Conservation (phyloP, 495 filamentous ascomycete genomes). For the Aspergillus haitiensis region DNA sequence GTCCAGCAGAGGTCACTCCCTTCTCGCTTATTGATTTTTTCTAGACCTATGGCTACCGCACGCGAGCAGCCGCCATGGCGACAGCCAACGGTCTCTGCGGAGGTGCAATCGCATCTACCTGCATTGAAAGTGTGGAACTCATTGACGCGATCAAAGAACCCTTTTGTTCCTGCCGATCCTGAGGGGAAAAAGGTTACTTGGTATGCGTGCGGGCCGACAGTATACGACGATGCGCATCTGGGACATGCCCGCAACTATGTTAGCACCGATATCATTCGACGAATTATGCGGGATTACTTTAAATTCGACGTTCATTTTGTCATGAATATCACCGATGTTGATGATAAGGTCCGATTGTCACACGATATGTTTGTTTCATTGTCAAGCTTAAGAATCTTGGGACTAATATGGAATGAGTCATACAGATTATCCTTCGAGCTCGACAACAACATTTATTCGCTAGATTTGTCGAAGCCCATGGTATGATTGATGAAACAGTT, state of each 20-base stretch:
- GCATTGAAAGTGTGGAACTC: slow-evolving; percentile 66
- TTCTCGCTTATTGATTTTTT: slow-evolving; percentile 17
- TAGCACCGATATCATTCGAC: slow-evolving; percentile 84
- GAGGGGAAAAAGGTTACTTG: slow-evolving; percentile 69
- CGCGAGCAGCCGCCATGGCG: slow-evolving; percentile 54
- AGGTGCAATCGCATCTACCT: slow-evolving; percentile 37
- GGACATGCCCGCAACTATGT: slow-evolving; percentile 96
- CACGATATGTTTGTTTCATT: neutral
- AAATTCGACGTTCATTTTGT: slow-evolving; percentile 85
- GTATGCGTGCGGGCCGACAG: slow-evolving; percentile 92
- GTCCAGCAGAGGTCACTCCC: slow-evolving; percentile 11
- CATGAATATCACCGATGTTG: slow-evolving; percentile 94
- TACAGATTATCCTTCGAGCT: slow-evolving; percentile 78
- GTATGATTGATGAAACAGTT: slow-evolving; percentile 50
- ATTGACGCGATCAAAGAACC: slow-evolving; percentile 67
- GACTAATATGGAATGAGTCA: slow-evolving; percentile 4
- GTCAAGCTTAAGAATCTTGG: neutral
- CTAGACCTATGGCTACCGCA: slow-evolving; percentile 27
- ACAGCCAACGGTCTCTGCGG: slow-evolving; percentile 37
- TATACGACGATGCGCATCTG: slow-evolving; percentile 87
- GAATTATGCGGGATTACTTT: slow-evolving; percentile 85
- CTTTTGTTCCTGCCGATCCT: slow-evolving; percentile 73
- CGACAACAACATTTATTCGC: slow-evolving; percentile 73
- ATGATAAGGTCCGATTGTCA: slow-evolving; percentile 69
- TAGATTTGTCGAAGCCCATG: slow-evolving; percentile 49